Conservation (phyloP, 495 filamentous ascomycete genomes). For the Neohortaea acidophila region DNA sequence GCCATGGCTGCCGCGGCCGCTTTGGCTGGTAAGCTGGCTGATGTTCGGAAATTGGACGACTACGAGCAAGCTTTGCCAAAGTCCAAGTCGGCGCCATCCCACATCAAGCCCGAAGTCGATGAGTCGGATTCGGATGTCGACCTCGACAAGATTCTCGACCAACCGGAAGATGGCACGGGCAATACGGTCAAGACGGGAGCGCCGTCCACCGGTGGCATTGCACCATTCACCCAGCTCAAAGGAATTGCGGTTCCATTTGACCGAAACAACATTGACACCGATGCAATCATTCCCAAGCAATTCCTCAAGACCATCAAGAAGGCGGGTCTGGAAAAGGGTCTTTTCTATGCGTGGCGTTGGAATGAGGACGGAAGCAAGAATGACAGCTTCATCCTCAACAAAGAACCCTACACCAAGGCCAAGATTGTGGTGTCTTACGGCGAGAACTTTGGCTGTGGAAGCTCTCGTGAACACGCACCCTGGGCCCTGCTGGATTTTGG, state of each 20-base stretch:
- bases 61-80: slow-evolving; percentile 15
- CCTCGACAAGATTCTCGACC: slow-evolving; percentile 61
- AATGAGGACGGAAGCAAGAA: slow-evolving; percentile 57
- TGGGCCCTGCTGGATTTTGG: slow-evolving; percentile 97
- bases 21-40: slow-evolving; percentile 76
- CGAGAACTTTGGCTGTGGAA: slow-evolving; percentile 90
- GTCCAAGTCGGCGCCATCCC: slow-evolving; percentile 39
- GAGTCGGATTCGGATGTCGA: slow-evolving; percentile 63
- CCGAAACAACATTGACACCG: slow-evolving; percentile 82
- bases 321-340: slow-evolving; percentile 73
- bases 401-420: slow-evolving; percentile 65
- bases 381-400: slow-evolving; percentile 75
- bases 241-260: slow-evolving; percentile 84
- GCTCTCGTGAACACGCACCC: slow-evolving; percentile 85
- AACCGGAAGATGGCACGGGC: slow-evolving; percentile 54
- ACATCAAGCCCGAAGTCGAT: slow-evolving; percentile 43
- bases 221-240: slow-evolving; percentile 66
- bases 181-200: slow-evolving; percentile 38
- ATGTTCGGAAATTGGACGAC: slow-evolving; percentile 62
- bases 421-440: slow-evolving; percentile 93
- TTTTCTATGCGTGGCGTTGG: slow-evolving; percentile 74
- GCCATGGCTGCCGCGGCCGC: slow-evolving; percentile 90
- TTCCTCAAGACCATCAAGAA: slow-evolving; percentile 99
- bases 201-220: slow-evolving; percentile 49
- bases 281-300: slow-evolving; percentile 97